A percentile compares a stretch with the other conserved stretches of the same genome.
Evolutionary conservation across 2,329 filamentous ascomycete species (phyloP).

Genomic region (Alternaria consortialis): DNA sequence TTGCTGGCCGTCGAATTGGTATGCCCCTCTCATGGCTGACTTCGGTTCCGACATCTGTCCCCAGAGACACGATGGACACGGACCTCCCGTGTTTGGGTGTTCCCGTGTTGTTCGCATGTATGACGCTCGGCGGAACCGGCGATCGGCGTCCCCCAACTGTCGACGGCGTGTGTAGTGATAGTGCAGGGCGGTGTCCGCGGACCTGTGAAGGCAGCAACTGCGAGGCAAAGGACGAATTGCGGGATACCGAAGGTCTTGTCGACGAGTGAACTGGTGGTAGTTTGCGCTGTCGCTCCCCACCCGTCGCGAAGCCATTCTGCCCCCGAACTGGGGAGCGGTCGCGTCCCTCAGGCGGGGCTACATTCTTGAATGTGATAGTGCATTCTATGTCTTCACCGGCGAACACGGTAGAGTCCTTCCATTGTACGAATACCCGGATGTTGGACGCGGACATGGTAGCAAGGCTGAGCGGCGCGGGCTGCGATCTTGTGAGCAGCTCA

Average conservation of each 20-base stretch:
- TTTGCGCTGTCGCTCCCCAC: conserved; percentile 51
- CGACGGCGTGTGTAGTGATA: conserved; percentile 66
- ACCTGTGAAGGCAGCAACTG: conserved; percentile 47
- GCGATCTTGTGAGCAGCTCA: conserved; percentile 42
- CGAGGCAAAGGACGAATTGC: conserved; percentile 48
- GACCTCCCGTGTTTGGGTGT: conserved; percentile 55
- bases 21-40: conserved; percentile 37
- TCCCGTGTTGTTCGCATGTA: conserved; percentile 36
- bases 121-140: conserved; percentile 31
- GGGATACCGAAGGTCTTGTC: conserved; percentile 46
- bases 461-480: conserved; percentile 37
- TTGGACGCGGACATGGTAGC: conserved; percentile 60
- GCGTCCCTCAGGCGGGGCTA: conserved; percentile 61
- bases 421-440: conserved; percentile 94
- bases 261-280: conserved; percentile 50
- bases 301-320: conserved; percentile 48
- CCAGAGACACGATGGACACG: conserved; percentile 60
- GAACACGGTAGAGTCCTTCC: conserved; percentile 93
- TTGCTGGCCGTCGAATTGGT: conserved; percentile 58
- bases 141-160: conserved; percentile 38
- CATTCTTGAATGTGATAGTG: conserved; percentile 95
- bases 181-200: conserved; percentile 71
- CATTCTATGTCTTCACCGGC: conserved; percentile 96
- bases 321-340: conserved; percentile 43
- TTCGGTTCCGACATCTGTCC: conserved; percentile 53